Evolutionary conservation across 2,329 filamentous ascomycete species (phyloP), one percentile per base, ranked within the genome.

Genomic region (Diaporthe vexans): DNA sequence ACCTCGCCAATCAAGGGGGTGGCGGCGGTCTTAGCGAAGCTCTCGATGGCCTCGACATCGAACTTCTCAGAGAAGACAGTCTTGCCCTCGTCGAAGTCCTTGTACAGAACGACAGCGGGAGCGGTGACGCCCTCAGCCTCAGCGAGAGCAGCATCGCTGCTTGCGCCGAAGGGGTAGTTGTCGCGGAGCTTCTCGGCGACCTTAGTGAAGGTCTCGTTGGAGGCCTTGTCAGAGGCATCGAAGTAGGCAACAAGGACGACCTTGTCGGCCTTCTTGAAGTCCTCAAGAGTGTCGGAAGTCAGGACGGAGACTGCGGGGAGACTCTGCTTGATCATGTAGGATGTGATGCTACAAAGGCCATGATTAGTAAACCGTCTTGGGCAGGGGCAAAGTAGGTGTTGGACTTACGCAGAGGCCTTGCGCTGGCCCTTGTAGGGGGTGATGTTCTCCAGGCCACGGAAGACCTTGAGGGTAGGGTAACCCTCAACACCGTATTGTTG

Each of bases 381-480:
- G 21, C 54, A 35, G 54, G 15, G 40, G 19, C 17, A 1, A 40
- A 24, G 29, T 29, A 21, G 43, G 13, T 13, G 33, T 52, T 58
- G 35, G 65, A 87, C 90, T 86, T 85, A 92, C 90, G 88, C 89
- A 85, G 91, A 92, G 78, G 95, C 93, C 89, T 98, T 98, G 85
- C 97, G 92, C 85, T 95, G 93, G 82, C 97, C 97, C 80, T 89
- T 88, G 88, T 99, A 99, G 77, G 95, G 93, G 78, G 91, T 88
- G 83, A 94, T 86, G 83, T 93, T 94, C 15, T 98, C 94, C 57
- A 87, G 85, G 79, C 97, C 96, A 81, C 96, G 95, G 95, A 99
- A 99, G 86, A 99, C 91, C 92, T 98, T 99, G 83, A 99, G 91
- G 78, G 97, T 99, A 77, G 97, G 97, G 90, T 99, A 99, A 78